phyloP scores from a whole-genome alignment of 495 filamentous ascomycete species.

The Tuber indicum region DNA sequence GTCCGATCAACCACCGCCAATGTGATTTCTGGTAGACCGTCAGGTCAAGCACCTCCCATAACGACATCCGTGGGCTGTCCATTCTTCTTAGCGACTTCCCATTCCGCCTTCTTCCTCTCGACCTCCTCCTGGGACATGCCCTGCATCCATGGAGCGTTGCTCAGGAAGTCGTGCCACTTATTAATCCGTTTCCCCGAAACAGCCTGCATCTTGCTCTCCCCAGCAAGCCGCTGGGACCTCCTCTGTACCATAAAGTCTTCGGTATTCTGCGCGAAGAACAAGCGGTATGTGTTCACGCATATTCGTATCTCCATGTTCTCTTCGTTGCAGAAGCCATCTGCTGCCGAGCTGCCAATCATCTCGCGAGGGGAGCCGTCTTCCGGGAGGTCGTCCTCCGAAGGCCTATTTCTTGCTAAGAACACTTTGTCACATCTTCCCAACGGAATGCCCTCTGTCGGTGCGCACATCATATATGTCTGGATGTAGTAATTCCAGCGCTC shows the following conservation, averaged over 20 bases:
- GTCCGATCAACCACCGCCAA: background rate
- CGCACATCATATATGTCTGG: constrained; percentile 76
- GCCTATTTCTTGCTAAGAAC: constrained; percentile 68
- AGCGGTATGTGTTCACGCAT: constrained; percentile 72
- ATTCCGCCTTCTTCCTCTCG: constrained; percentile 25
- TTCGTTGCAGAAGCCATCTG: constrained; percentile 52
- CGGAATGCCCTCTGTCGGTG: constrained; percentile 79
- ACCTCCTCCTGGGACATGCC: constrained; percentile 28
- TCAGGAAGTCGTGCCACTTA: constrained; percentile 65
- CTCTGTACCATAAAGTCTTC: constrained; percentile 54
- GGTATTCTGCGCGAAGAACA: constrained; percentile 67
- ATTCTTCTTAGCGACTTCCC: constrained; percentile 32
- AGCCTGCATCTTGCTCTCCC: constrained; percentile 42
- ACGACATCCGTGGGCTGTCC: constrained; percentile 28
- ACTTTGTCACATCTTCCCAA: constrained; percentile 58
- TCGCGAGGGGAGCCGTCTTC: constrained; percentile 43
- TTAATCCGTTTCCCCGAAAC: constrained; percentile 55
- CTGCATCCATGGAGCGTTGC: constrained; percentile 71
- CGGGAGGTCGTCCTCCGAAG: constrained; percentile 47
- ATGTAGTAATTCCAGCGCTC: constrained; percentile 87
- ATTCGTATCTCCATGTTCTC: constrained; percentile 75
- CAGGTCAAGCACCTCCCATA: constrained; percentile 33
- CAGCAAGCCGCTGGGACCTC: constrained; percentile 32
- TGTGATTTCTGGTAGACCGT: background rate
- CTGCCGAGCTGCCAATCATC: constrained; percentile 46